These are phyloP conservation scores for Cryptosporidium sp. DNA, from an alignment of 169 alveolate species.

Conservation along the genomic window DNA sequence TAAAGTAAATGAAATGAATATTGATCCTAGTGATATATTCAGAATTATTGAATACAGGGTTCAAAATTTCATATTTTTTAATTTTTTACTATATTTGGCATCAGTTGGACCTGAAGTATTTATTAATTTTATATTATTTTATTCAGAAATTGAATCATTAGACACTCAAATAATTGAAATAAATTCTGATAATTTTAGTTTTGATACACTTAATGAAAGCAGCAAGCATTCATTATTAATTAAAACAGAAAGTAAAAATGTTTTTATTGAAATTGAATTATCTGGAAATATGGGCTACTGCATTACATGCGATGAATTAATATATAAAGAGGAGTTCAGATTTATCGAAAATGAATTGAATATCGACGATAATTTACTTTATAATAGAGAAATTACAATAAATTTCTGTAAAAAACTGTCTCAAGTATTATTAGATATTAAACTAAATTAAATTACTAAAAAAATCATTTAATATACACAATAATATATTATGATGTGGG, in stretches of 20 bases:
- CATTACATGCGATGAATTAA: neutral
- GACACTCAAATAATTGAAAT: slow-evolving; percentile 1
- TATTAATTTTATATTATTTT: neutral
- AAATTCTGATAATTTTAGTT: neutral
- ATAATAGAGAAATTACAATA: slow-evolving; percentile 22
- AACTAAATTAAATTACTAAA: too few species aligned
- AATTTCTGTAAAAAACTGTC: slow-evolving; percentile 24
- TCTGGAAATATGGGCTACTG: slow-evolving; percentile 32
- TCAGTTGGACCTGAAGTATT: slow-evolving; percentile 14
- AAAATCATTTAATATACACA: too few species aligned
- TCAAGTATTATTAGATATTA: neutral
- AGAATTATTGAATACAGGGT: slow-evolving; percentile 37
- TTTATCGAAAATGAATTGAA: neutral
- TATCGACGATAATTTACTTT: neutral
- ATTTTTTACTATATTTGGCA: slow-evolving; percentile 20
- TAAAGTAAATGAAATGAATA: neutral
- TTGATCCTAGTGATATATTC: slow-evolving; percentile 16
- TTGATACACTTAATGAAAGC: neutral
- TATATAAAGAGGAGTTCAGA: neutral
- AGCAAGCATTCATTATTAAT: neutral
- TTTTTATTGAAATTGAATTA: neutral
- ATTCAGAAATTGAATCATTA: neutral
- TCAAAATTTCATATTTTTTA: slow-evolving; percentile 18
- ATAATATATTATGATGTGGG: too few species aligned
- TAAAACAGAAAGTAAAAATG: neutral